Conservation (phyloP, 192 early-diverging fungal species). For the Rhizophagus sp. region DNA sequence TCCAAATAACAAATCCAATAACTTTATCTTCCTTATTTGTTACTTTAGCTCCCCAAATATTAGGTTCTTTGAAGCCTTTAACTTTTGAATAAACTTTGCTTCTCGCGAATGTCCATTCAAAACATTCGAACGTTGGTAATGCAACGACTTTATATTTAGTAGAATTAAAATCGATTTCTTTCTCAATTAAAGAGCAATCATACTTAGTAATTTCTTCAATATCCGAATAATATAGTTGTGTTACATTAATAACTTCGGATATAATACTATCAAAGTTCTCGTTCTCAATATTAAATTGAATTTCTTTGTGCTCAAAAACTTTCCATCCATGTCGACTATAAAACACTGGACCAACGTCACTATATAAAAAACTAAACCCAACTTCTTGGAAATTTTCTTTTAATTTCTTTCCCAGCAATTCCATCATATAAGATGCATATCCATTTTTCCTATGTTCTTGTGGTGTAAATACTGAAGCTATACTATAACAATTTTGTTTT, state of each 20-base stretch:
- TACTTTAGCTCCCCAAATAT: neutral
- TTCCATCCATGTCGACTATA: slow-evolving; percentile 22
- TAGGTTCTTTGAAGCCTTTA: neutral
- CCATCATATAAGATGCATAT: slow-evolving; percentile 26
- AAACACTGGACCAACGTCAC: slow-evolving; percentile 17
- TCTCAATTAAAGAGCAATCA: slow-evolving; percentile 9
- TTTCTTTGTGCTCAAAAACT: slow-evolving; percentile 4
- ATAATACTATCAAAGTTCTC: neutral
- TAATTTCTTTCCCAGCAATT: slow-evolving; percentile 17
- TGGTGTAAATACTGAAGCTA: slow-evolving; percentile 23
- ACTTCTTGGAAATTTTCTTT: neutral
- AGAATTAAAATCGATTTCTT: neutral
- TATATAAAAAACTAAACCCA: slow-evolving; percentile 19
- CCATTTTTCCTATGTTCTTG: slow-evolving; percentile 10
- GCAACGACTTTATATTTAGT: neutral
- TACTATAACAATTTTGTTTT: slow-evolving; percentile 20
- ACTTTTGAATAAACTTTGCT: neutral
- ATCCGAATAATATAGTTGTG: neutral
- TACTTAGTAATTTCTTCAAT: neutral
- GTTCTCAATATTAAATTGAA: slow-evolving; percentile 20
- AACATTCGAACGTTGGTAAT: neutral
- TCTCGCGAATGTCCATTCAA: slow-evolving; percentile 7
- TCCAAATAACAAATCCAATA: slow-evolving; percentile 7
- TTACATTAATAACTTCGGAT: neutral
- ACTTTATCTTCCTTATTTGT: neutral